These are phyloP conservation scores for Vigna hirtella DNA, from an alignment of 306 rosid genomes.

Conservation along the genomic window DNA sequence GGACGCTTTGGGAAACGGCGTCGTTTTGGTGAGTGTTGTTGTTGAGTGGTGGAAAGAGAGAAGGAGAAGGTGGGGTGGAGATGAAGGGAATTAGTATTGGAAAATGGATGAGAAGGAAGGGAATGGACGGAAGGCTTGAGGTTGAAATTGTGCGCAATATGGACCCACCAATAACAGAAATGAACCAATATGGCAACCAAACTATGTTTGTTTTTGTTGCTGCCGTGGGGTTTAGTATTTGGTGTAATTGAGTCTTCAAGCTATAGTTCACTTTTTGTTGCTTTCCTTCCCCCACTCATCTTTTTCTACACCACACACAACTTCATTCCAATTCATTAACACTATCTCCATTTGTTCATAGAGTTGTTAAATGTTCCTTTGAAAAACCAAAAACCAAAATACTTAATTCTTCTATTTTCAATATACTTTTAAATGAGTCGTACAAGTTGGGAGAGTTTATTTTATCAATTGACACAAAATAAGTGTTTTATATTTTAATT, in stretches of 20 bases:
- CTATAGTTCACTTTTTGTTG: slow-evolving; percentile 14
- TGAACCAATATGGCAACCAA: slow-evolving; percentile 35
- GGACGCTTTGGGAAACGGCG: slow-evolving; percentile 4
- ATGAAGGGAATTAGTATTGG: slow-evolving; percentile 27
- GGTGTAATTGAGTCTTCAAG: slow-evolving; percentile 27
- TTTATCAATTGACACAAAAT: too few relatives aligned
- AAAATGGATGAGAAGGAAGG: not conserved
- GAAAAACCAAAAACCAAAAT: too few relatives aligned
- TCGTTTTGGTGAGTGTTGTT: slow-evolving; percentile 2
- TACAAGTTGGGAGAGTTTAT: too few relatives aligned
- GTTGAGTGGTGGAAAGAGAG: not conserved
- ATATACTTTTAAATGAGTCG: too few relatives aligned
- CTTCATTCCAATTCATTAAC: too few relatives aligned
- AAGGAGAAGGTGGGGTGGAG: not conserved
- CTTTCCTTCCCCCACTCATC: not conserved
- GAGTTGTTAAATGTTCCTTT: too few relatives aligned
- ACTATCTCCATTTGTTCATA: too few relatives aligned
- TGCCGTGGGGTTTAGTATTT: slow-evolving; percentile 41
- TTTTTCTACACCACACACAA: not conserved
- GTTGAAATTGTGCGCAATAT: not conserved
- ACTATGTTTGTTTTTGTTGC: slow-evolving; percentile 23
- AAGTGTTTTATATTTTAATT: too few relatives aligned
- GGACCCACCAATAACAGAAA: slow-evolving; percentile 51
- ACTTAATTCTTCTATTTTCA: too few relatives aligned
- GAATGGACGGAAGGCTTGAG: not conserved